These are phyloP conservation scores for Aurantiochytrium sp. DNA, from an alignment of 108 stramenopile genomes.

Conservation along the genomic window DNA sequence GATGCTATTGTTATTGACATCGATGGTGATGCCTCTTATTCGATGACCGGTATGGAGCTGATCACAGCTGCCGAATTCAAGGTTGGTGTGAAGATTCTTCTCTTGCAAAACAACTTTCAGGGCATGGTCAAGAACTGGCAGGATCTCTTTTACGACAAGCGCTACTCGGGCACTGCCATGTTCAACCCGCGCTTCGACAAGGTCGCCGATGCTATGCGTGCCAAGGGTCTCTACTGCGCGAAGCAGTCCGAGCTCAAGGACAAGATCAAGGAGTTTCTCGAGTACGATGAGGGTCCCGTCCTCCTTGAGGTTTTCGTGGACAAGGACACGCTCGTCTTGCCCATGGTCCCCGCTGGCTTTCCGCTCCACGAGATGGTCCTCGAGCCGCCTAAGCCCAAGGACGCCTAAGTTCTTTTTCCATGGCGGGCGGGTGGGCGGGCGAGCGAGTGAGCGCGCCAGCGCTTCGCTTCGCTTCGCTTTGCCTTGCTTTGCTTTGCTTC, in stretches of 20 bases:
- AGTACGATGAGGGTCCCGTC: conserved; percentile 43
- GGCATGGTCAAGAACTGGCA: conserved; percentile 94
- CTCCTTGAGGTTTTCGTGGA: background rate
- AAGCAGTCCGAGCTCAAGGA: conserved; percentile 63
- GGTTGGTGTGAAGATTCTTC: conserved; percentile 76
- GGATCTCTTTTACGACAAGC: conserved; percentile 74
- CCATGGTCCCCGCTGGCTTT: background rate
- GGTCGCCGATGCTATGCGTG: conserved; percentile 68
- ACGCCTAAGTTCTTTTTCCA: too few species aligned
- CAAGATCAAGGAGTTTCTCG: conserved; percentile 69
- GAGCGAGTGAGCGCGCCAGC: too few species aligned
- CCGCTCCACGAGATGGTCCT: background rate
- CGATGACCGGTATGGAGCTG: conserved; percentile 83
- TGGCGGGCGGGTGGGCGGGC: too few species aligned
- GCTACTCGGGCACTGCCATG: conserved; percentile 72
- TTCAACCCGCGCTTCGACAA: conserved; percentile 65
- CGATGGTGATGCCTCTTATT: conserved; percentile 82
- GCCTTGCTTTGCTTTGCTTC: too few species aligned
- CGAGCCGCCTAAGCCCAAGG: background rate
- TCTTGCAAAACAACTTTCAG: conserved; percentile 78
- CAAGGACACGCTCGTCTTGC: background rate
- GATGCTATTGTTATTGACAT: conserved; percentile 66
- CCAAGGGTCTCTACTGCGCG: conserved; percentile 67
- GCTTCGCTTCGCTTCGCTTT: too few species aligned
- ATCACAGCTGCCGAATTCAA: conserved; percentile 72